phyloP scores from a whole-genome alignment of 306 rosid species.

The Prunus mongolica region DNA sequence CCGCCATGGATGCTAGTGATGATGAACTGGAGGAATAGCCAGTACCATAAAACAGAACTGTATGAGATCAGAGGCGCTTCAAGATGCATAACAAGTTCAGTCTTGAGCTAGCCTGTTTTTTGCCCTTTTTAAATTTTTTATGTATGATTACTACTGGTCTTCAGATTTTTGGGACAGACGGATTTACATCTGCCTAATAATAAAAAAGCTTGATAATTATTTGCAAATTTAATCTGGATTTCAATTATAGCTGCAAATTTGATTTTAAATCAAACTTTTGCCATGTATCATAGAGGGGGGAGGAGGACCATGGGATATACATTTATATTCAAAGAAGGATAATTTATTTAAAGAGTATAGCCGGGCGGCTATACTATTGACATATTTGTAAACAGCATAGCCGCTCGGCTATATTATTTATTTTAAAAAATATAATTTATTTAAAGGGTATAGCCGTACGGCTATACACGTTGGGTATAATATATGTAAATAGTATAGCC shows the following conservation, averaged over 20 bases:
- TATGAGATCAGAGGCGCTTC: not conserved
- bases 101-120: not conserved
- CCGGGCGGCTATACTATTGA: no score
- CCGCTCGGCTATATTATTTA: no score
- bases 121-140: not conserved
- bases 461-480: no score
- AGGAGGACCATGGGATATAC: not conserved
- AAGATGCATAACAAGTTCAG: not conserved
- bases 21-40: constrained; percentile 5
- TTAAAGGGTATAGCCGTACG: no score
- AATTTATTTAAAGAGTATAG: no score
- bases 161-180: not conserved
- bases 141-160: not conserved
- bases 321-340: fast-evolving
- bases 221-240: not conserved
- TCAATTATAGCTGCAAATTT: not conserved
- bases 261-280: no score
- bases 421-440: no score
- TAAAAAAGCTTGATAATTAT: not conserved
- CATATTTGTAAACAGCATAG: no score
- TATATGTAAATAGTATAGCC: no score
- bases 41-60: not conserved
- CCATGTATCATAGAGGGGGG: not conserved
- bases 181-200: not conserved
- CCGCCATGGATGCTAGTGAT: constrained; percentile 54